Conservation (phyloP, 768 basidiomycete genomes). For the Leccinum longicurvipes region DNA sequence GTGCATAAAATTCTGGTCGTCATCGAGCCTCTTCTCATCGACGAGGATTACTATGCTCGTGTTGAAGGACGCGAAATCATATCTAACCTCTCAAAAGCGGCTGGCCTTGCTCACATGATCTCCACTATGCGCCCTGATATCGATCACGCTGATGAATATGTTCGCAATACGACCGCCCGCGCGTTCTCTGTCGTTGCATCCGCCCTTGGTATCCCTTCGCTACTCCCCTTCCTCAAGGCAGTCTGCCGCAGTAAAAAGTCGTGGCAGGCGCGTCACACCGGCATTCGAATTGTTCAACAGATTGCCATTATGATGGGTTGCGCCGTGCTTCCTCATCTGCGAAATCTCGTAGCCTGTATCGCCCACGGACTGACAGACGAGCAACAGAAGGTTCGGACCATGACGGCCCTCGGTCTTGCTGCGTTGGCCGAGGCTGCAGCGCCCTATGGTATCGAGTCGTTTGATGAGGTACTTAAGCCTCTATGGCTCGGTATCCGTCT, state of each 20-base stretch:
- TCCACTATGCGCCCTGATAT: slow-evolving; percentile 99
- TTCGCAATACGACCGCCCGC: slow-evolving; percentile 97
- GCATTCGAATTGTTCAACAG: slow-evolving; percentile 99
- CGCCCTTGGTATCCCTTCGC: slow-evolving; percentile 94
- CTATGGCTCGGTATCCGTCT: slow-evolving; percentile 76
- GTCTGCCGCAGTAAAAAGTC: slow-evolving; percentile 99
- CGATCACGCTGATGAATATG: slow-evolving; percentile 98
- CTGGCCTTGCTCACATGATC: slow-evolving; percentile 99
- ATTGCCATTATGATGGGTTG: slow-evolving; percentile 99
- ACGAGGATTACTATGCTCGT: slow-evolving; percentile 95
- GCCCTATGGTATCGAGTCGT: slow-evolving; percentile 99
- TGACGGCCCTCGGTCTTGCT: slow-evolving; percentile 77
- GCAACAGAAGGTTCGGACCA: slow-evolving; percentile 77
- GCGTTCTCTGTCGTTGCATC: slow-evolving; percentile 99
- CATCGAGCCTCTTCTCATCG: slow-evolving; percentile 97
- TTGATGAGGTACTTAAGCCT: slow-evolving; percentile 89
- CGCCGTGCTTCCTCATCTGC: slow-evolving; percentile 93
- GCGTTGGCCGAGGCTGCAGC: slow-evolving; percentile 96
- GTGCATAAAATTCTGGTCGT: slow-evolving; percentile 99
- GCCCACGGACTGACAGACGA: slow-evolving; percentile 78
- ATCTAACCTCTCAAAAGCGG: slow-evolving; percentile 96
- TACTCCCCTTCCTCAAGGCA: slow-evolving; percentile 97
- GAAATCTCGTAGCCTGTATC: slow-evolving; percentile 95
- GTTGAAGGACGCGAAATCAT: slow-evolving; percentile 99
- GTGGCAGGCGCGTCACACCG: slow-evolving; percentile 99